These are phyloP conservation scores for Pythium dissimile DNA, from an alignment of 352 stramenopile species.

Conservation along the genomic window DNA sequence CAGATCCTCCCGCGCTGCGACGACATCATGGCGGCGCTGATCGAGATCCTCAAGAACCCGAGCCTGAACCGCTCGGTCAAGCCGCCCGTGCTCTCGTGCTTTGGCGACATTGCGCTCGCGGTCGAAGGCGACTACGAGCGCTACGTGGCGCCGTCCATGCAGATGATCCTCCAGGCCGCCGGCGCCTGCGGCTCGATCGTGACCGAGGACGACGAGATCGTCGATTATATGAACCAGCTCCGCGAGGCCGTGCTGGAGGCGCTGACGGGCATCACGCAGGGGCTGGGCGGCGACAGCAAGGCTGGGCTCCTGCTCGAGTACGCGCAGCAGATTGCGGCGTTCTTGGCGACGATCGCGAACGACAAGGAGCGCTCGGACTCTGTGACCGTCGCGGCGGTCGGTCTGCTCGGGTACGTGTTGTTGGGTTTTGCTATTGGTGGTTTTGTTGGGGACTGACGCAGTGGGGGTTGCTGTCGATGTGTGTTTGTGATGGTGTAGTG, in stretches of 20 bases:
- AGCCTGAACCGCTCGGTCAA: conserved; percentile 94
- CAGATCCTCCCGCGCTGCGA: conserved; percentile 93
- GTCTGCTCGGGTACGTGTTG: conserved; percentile 79
- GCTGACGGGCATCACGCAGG: conserved; percentile 96
- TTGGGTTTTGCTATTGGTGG: background rate
- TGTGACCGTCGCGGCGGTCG: conserved; percentile 91
- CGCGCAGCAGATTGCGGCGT: conserved; percentile 83
- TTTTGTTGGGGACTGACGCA: no score
- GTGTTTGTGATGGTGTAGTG: conserved; percentile 31
- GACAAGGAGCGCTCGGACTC: conserved; percentile 80
- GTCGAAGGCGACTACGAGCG: conserved; percentile 91
- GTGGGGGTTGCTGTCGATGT: background rate
- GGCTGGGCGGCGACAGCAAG: conserved; percentile 89
- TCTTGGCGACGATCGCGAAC: conserved; percentile 84
- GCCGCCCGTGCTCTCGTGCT: conserved; percentile 94
- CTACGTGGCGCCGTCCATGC: conserved; percentile 76
- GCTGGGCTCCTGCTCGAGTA: conserved; percentile 80
- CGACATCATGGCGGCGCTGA: conserved; percentile 91
- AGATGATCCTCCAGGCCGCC: conserved; percentile 87
- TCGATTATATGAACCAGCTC: conserved; percentile 97
- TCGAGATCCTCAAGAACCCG: conserved; percentile 95
- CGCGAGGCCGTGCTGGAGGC: conserved; percentile 95
- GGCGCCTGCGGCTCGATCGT: conserved; percentile 81
- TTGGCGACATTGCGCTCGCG: conserved; percentile 96
- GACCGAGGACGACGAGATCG: conserved; percentile 96